Evolutionary conservation across 148 eudicot genomes (phyloP).

Genomic region (Rhododendron vialii): DNA sequence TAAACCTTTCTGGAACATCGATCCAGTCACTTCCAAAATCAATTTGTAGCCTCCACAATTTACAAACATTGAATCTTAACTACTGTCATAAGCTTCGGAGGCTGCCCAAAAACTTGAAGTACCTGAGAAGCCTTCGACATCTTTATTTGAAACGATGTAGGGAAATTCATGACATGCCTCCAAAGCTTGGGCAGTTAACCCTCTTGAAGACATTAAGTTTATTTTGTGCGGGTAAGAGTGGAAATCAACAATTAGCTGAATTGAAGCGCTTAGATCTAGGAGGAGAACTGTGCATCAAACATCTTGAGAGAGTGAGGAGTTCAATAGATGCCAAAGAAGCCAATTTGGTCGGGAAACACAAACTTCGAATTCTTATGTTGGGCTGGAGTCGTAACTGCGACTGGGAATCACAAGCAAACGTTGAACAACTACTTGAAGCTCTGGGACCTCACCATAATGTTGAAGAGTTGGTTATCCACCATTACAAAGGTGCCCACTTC

Average conservation of each 20-base stretch:
- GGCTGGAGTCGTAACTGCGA: not conserved
- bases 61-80: not conserved
- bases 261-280: not conserved
- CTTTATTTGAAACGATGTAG: not conserved
- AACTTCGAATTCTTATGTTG: not conserved
- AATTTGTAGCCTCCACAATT: not conserved
- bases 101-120: not conserved
- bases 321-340: not conserved
- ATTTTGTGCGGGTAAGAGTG: not conserved
- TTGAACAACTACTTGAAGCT: not conserved
- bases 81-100: not conserved
- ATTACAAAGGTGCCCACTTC: not conserved
- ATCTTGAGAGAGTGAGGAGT: conserved; percentile 11
- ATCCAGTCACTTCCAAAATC: not conserved
- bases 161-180: not conserved
- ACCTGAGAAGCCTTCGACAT: not conserved
- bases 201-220: not conserved
- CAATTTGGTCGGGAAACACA: not conserved
- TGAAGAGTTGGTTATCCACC: not conserved
- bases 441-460: not conserved
- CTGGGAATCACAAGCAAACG: not conserved
- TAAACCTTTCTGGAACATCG: not conserved
- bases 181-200: not conserved
- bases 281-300: not conserved
- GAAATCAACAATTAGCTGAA: not conserved